phyloP scores from a whole-genome alignment of 805 yeast genomes.

The Ogataea sp. region DNA sequence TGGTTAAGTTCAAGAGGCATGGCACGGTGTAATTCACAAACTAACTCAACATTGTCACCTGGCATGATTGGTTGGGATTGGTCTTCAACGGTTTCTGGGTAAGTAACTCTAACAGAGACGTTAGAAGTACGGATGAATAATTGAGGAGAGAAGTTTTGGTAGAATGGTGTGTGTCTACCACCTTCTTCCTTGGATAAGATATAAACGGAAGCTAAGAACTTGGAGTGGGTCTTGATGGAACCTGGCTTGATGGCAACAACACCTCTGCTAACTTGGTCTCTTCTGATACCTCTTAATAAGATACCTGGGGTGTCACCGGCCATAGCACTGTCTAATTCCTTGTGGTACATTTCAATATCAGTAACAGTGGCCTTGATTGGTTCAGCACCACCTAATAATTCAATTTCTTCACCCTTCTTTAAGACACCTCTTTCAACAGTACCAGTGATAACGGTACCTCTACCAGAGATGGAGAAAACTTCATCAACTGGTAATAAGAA shows the following conservation, averaged over 20 bases:
- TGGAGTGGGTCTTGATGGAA: slow-evolving; percentile 85
- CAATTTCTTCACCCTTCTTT: slow-evolving; percentile 98
- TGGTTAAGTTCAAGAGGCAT: slow-evolving; percentile 94
- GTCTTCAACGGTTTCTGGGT: slow-evolving; percentile 78
- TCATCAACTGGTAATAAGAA: slow-evolving; percentile 97
- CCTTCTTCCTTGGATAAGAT: slow-evolving; percentile 95
- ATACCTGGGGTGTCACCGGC: slow-evolving; percentile 99
- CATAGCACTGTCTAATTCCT: slow-evolving; percentile 94
- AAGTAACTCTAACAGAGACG: slow-evolving; percentile 81
- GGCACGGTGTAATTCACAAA: slow-evolving; percentile 80
- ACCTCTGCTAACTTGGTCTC: slow-evolving; percentile 95
- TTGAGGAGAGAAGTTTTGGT: slow-evolving; percentile 97
- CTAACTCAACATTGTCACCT: slow-evolving; percentile 98
- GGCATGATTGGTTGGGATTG: slow-evolving; percentile 90
- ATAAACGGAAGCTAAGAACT: slow-evolving; percentile 89
- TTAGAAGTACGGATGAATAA: slow-evolving; percentile 94
- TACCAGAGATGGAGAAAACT: slow-evolving; percentile 96
- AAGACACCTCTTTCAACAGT: slow-evolving; percentile 97
- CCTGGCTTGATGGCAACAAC: slow-evolving; percentile 95
- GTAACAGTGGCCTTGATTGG: slow-evolving; percentile 93
- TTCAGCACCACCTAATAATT: slow-evolving; percentile 88
- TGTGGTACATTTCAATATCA: slow-evolving; percentile 99
- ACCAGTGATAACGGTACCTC: slow-evolving; percentile 99
- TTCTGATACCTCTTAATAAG: slow-evolving; percentile 94
- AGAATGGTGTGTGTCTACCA: slow-evolving; percentile 98